These are phyloP conservation scores for Microglena sp. DNA, from an alignment of 139 green algal genomes.

Conservation along the genomic window DNA sequence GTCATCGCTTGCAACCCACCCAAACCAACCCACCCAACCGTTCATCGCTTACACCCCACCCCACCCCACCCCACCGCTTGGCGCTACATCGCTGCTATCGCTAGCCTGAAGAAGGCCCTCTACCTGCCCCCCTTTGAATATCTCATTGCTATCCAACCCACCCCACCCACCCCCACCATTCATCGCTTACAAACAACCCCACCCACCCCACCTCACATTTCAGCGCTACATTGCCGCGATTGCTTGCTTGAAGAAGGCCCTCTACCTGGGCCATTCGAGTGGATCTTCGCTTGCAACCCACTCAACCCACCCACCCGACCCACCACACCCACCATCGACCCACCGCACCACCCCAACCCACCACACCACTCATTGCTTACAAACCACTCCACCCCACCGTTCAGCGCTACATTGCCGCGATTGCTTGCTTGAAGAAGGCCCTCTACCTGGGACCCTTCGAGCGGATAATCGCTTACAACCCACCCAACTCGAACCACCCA, in stretches of 20 bases:
- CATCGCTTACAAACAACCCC: too few species aligned
- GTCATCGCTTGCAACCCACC: slow-evolving; percentile 63
- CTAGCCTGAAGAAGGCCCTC: too few species aligned
- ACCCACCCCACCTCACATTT: too few species aligned
- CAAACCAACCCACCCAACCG: too few species aligned
- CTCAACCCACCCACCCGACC: neutral
- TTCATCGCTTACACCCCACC: too few species aligned
- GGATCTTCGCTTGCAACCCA: neutral
- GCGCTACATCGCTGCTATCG: too few species aligned
- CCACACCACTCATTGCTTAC: neutral
- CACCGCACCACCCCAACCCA: neutral
- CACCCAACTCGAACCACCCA: neutral
- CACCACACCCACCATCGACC: neutral
- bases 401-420: too few species aligned
- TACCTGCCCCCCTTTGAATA: too few species aligned
- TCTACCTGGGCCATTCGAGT: too few species aligned
- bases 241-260: slow-evolving; percentile 55
- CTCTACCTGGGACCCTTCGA: neutral
- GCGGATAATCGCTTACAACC: neutral
- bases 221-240: slow-evolving; percentile 61
- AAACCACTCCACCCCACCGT: neutral
- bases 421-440: too few species aligned
- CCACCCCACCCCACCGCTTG: neutral
- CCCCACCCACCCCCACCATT: neutral
- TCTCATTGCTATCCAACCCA: too few species aligned